Evolutionary conservation across 805 yeast species (phyloP).

Genomic region (Kodamaea leandrae): DNA sequence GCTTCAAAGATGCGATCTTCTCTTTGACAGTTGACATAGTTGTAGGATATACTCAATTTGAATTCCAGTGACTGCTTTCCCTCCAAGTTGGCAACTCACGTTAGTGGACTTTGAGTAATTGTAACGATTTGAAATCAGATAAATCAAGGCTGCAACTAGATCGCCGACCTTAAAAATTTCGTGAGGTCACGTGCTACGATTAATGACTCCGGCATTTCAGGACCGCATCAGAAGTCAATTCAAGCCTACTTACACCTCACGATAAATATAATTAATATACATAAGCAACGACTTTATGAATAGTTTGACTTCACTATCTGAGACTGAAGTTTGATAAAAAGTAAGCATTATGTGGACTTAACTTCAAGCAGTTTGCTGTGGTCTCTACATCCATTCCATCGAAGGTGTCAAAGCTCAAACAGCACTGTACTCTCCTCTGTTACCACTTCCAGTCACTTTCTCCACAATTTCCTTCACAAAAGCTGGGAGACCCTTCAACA

Average conservation of each 20-base stretch:
- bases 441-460: conserved; percentile 58
- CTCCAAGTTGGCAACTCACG: no score
- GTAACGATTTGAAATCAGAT: neutral
- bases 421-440: conserved; percentile 91
- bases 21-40: conserved; percentile 41
- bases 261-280: no score
- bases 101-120: no score
- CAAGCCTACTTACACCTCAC: no score
- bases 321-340: no score
- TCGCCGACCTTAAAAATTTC: conserved; percentile 7
- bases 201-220: conserved; percentile 2
- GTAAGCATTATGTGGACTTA: no score
- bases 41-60: neutral
- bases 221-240: no score
- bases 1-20: conserved; percentile 46
- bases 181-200: conserved; percentile 9
- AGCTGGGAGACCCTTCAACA: conserved; percentile 58
- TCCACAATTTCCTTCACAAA: conserved; percentile 65
- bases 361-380: neutral
- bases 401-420: conserved; percentile 44
- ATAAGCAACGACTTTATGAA: no score
- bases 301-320: no score
- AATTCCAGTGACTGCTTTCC: no score
- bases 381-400: neutral
- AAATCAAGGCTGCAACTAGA: conserved; percentile 2